These are phyloP conservation scores for Pleurotus tuoliensis DNA, from an alignment of 768 basidiomycete species.

Conservation along the genomic window DNA sequence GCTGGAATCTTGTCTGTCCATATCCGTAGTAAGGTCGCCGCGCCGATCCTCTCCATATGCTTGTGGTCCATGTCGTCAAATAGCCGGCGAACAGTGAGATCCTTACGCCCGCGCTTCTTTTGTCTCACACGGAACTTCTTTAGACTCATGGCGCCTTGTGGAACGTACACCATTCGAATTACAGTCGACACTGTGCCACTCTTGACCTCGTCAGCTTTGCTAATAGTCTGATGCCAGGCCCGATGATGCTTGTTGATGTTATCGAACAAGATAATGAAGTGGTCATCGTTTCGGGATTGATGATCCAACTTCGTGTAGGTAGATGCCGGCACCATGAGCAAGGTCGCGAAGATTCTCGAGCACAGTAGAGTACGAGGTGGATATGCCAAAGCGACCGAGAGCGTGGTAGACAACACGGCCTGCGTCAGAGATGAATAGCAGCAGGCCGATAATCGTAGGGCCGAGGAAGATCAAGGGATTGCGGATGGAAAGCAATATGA, in stretches of 20 bases:
- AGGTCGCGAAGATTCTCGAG: constrained; percentile 12
- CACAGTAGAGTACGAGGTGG: constrained; percentile 15
- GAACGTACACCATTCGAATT: constrained; percentile 14
- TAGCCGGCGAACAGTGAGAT: neutral
- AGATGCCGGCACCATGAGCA: constrained; percentile 6
- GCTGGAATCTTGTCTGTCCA: constrained; percentile 11
- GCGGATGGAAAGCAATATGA: constrained; percentile 10
- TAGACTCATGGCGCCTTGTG: neutral
- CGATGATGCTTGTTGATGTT: constrained; percentile 19
- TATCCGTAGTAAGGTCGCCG: neutral
- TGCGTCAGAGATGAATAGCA: constrained; percentile 16
- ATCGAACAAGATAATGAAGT: constrained; percentile 17
- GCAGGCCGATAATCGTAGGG: constrained; percentile 16
- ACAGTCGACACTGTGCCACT: constrained; percentile 18
- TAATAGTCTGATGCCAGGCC: constrained; percentile 16
- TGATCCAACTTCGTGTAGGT: constrained; percentile 5
- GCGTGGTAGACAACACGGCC: constrained; percentile 13
- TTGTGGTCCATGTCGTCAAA: constrained; percentile 10
- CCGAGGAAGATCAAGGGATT: constrained; percentile 15
- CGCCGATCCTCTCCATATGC: constrained; percentile 8
- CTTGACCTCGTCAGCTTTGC: constrained; percentile 13
- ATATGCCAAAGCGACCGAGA: constrained; percentile 15
- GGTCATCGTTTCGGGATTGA: neutral
- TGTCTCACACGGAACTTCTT: neutral
- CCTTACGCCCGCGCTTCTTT: neutral